Conservation (phyloP, 2,329 filamentous ascomycete genomes). For the Clarireedia sp. region DNA sequence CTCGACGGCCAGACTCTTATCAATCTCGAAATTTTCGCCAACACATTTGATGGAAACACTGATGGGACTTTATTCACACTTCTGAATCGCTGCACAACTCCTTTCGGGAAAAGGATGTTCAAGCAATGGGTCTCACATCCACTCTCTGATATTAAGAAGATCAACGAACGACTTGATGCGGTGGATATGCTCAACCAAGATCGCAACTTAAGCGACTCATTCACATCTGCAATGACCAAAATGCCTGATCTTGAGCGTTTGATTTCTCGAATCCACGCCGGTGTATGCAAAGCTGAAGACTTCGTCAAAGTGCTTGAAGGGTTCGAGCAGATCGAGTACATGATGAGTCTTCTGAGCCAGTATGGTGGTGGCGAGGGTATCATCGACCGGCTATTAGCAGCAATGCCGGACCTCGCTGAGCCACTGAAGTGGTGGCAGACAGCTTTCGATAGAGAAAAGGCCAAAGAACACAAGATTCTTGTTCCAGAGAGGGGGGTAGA, state of each 20-base stretch:
- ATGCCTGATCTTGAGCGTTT: constrained; percentile 91
- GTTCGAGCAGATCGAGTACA: constrained; percentile 96
- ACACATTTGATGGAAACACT: constrained; percentile 75
- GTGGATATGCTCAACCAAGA: constrained; percentile 90
- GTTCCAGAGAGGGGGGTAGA: constrained; percentile 84
- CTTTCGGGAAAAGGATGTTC: constrained; percentile 93
- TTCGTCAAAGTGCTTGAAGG: constrained; percentile 91
- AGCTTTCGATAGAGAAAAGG: constrained; percentile 78
- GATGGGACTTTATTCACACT: constrained; percentile 87
- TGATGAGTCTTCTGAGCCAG: constrained; percentile 68
- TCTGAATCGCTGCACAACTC: constrained; percentile 89
- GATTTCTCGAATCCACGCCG: constrained; percentile 89
- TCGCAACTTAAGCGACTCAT: constrained; percentile 70
- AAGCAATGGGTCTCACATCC: constrained; percentile 97
- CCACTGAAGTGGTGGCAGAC: constrained; percentile 79
- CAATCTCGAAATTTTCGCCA: constrained; percentile 95
- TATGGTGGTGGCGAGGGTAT: constrained; percentile 74
- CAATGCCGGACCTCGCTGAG: constrained; percentile 76
- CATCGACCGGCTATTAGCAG: constrained; percentile 71
- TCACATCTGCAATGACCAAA: constrained; percentile 79
- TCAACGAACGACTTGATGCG: constrained; percentile 89
- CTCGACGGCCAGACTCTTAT: constrained; percentile 93
- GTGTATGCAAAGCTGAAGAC: constrained; percentile 81
- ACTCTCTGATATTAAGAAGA: constrained; percentile 74
- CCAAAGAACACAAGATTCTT: constrained; percentile 70